Evolutionary conservation across 2,329 filamentous ascomycete species (phyloP).

Genomic region (Ceratocystis variospora): DNA sequence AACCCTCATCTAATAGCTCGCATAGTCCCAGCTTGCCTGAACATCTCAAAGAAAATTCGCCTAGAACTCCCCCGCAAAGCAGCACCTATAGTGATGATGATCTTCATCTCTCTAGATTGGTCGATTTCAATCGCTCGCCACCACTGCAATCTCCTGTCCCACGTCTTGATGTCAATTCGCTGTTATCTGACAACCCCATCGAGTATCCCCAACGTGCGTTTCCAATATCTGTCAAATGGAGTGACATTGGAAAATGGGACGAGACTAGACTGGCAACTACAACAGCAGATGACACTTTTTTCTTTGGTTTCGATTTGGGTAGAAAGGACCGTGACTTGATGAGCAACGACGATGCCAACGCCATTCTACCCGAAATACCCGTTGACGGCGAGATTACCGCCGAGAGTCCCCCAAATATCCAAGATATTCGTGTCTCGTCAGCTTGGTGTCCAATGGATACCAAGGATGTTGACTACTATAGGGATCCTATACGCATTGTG

Average conservation of each 20-base stretch:
- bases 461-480: constrained; percentile 46
- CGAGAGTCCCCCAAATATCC: constrained; percentile 16
- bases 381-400: constrained; percentile 11
- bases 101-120: constrained; percentile 19
- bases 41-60: constrained; percentile 23
- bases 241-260: constrained; percentile 12
- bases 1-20: constrained; percentile 11
- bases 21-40: constrained; percentile 6
- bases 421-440: constrained; percentile 13
- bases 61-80: constrained; percentile 30
- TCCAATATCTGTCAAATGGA: constrained; percentile 10
- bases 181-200: constrained; percentile 40
- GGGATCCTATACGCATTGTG: constrained; percentile 49
- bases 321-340: constrained; percentile 54
- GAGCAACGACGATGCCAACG: constrained; percentile 55
- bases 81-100: constrained; percentile 30
- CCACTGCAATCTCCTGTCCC: constrained; percentile 21
- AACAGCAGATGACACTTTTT: constrained; percentile 29
- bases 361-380: constrained; percentile 38
- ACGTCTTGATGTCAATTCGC: constrained; percentile 50
- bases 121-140: constrained; percentile 20
- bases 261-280: neutral
- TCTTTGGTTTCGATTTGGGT: constrained; percentile 60
- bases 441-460: constrained; percentile 17
- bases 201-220: constrained; percentile 11